Conservation (phyloP, 2,329 filamentous ascomycete genomes). For the Pseudogymnoascus sp. region DNA sequence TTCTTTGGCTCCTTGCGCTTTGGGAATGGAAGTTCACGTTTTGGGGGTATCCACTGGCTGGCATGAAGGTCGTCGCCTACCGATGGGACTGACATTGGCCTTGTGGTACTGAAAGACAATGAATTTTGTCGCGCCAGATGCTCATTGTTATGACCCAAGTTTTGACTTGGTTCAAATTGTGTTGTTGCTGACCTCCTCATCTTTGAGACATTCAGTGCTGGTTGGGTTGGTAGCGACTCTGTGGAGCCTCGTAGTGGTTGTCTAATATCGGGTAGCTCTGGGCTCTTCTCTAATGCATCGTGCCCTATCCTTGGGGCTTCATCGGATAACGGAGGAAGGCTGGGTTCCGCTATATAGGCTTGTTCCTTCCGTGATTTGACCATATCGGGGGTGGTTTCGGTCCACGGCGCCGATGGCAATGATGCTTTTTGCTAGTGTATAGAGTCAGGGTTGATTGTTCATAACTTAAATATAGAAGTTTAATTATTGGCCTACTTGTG, state of each 20-base stretch:
- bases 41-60: conserved; percentile 20
- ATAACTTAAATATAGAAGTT: not conserved
- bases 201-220: not conserved
- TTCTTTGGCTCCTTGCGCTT: conserved; percentile 11
- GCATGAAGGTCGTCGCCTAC: conserved; percentile 3
- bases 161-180: not conserved
- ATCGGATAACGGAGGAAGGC: not conserved
- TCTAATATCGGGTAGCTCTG: not conserved
- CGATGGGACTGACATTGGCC: conserved; percentile 15
- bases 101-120: not conserved
- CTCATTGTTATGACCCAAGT: not conserved
- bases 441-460: not conserved
- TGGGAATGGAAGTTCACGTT: conserved; percentile 23
- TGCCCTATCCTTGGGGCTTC: not conserved
- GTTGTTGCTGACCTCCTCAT: not conserved
- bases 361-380: not conserved
- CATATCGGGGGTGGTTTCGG: not conserved
- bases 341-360: not conserved
- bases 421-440: not conserved
- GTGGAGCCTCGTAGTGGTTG: not conserved
- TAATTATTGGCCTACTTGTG: conserved; percentile 14
- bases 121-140: not conserved
- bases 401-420: not conserved
- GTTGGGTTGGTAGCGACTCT: not conserved
- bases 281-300: not conserved